Evolutionary conservation across 768 basidiomycete species (phyloP), one percentile per base, ranked within the genome.

Genomic region (Dendrothele bispora): DNA sequence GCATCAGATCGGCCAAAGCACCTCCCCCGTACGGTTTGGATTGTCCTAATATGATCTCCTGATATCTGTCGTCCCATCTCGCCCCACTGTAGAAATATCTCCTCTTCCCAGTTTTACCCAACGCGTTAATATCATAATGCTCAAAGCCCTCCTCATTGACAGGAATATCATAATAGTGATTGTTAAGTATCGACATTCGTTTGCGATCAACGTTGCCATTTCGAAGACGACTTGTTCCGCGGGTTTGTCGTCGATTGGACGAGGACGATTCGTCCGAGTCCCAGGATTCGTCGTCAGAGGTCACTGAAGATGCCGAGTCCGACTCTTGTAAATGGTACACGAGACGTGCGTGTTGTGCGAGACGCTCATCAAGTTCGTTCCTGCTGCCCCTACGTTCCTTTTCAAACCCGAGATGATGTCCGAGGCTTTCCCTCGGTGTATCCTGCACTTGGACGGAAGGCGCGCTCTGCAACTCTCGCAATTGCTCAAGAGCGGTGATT

Each of bases 361-460:
- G 30, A 28, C 29, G 24, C 48, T 79, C 78, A 57, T 91, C 88
- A 29, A 90, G 56, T 14, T 83, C 78, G 51, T 91, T 49, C 60
- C 7, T 60, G 57, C 3, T 75, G 74, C 30, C 74, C 74, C 11
- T 79, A 75, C 26, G 76, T 74, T 22, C 63, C 74, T 29, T 24
- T 62, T 63, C 71, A 48, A 87, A 73, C 0, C 82, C 82, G 4
- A 90, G 68, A 54, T 89, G 84, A 27, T 73, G 66, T 3, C 75
- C 78, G 5, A 95, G 55, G 27, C 80, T 82, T 54, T 90, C 82
- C 34, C 77, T 65, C 0, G 94, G 93, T 1, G 91, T 86, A 40
- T 87, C 83, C 20, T 94, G 91, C 74, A 95, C 79, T 37, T 81
- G 84, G 0, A 91, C 91, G 5, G 91, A 91, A 1, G 97, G 97